Evolutionary conservation across 805 yeast genomes (phyloP).

Genomic region (Candida awuae): DNA sequence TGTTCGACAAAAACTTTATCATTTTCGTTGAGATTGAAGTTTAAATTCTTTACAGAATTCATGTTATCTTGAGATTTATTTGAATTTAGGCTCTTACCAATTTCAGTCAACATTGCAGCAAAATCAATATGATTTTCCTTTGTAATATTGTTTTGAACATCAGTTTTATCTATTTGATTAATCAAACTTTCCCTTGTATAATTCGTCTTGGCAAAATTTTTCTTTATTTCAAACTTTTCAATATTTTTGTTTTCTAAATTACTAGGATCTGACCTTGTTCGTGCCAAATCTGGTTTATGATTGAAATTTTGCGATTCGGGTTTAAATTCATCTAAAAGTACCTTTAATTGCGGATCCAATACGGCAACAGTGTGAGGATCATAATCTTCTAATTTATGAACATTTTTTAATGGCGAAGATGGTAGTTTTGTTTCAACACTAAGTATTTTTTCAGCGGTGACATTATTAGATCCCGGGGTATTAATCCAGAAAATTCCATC

Average conservation of each 20-base stretch:
- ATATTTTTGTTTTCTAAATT: not conserved
- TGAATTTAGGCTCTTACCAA: not conserved
- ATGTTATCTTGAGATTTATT: too few relatives aligned
- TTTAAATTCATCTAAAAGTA: constrained; percentile 31
- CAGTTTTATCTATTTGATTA: not conserved
- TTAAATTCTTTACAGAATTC: too few relatives aligned
- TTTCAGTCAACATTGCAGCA: not conserved
- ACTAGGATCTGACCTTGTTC: not conserved
- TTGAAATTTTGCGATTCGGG: constrained; percentile 25
- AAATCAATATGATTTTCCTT: not conserved
- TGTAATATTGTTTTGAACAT: not conserved
- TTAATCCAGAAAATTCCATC: constrained; percentile 35
- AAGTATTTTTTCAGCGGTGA: not conserved
- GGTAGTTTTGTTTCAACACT: constrained; percentile 19
- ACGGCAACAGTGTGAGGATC: constrained; percentile 13
- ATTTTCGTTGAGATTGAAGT: too few relatives aligned
- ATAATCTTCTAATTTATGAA: constrained; percentile 8
- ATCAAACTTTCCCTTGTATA: not conserved
- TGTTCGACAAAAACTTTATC: too few relatives aligned
- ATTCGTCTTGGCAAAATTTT: not conserved
- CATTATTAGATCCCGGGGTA: constrained; percentile 25
- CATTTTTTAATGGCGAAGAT: constrained; percentile 37
- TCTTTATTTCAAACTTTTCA: not conserved
- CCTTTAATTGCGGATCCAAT: constrained; percentile 24
- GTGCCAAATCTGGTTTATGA: constrained; percentile 4